phyloP scores from a whole-genome alignment of 495 filamentous ascomycete species.

The Evernia prunastri region DNA sequence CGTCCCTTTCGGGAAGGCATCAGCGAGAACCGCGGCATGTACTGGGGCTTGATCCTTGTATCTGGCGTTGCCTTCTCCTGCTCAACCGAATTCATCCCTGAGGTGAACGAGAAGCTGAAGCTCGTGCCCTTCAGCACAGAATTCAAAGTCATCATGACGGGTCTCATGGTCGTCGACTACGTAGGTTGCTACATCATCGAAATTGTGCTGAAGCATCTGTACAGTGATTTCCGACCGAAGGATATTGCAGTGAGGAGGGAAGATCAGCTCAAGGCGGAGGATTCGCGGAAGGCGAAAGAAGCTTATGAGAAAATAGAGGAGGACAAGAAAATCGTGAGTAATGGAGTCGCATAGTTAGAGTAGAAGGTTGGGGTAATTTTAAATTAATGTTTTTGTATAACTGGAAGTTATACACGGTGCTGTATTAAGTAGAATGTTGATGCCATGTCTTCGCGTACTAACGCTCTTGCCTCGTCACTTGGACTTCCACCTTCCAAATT shows the following conservation, averaged over 20 bases:
- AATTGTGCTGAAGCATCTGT: constrained; percentile 74
- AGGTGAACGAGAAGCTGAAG: constrained; percentile 87
- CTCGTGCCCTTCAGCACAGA: constrained; percentile 87
- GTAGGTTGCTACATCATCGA: constrained; percentile 84
- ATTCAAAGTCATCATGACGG: constrained; percentile 83
- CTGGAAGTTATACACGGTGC: neutral
- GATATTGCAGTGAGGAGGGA: constrained; percentile 83
- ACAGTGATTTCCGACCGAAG: constrained; percentile 89
- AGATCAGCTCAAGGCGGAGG: constrained; percentile 81
- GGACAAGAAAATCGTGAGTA: constrained; percentile 34
- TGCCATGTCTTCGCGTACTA: neutral
- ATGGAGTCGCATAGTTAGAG: constrained; percentile 14
- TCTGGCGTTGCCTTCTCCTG: constrained; percentile 89
- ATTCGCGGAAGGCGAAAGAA: constrained; percentile 58
- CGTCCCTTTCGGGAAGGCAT: constrained; percentile 95
- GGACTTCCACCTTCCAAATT: neutral
- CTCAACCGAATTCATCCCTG: constrained; percentile 92
- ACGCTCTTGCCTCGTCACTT: neutral
- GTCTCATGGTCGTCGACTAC: constrained; percentile 84
- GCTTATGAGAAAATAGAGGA: constrained; percentile 46
- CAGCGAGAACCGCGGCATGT: constrained; percentile 95
- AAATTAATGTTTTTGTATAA: neutral
- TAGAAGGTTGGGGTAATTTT: constrained; percentile 4
- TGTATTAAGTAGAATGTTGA: neutral
- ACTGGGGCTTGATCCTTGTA: constrained; percentile 86